phyloP scores from a whole-genome alignment of 768 basidiomycete genomes.

The Suillus paluster region DNA sequence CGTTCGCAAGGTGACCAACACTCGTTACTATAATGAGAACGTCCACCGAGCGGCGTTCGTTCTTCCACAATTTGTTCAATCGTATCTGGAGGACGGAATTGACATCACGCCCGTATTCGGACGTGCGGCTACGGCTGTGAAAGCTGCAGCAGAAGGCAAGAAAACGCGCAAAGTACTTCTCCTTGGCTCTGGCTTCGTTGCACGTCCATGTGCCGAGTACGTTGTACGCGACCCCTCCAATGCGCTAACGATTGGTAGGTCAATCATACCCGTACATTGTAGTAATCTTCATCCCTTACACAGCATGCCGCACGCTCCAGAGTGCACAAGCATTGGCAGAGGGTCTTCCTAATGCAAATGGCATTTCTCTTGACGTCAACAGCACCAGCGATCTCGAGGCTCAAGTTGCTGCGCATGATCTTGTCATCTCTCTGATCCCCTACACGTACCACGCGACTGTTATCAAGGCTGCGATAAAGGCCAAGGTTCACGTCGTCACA shows the following conservation, averaged over 20 bases:
- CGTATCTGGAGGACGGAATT: constrained; percentile 71
- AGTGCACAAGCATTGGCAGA: constrained; percentile 72
- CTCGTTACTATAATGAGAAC: constrained; percentile 83
- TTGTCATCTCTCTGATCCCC: constrained; percentile 96
- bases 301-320: constrained; percentile 87
- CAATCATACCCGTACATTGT: not conserved
- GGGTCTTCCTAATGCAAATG: constrained; percentile 70
- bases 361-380: constrained; percentile 82
- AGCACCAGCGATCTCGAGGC: constrained; percentile 73
- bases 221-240: constrained; percentile 82
- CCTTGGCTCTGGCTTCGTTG: constrained; percentile 94
- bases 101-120: constrained; percentile 80
- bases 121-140: constrained; percentile 52
- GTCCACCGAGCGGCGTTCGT: constrained; percentile 85
- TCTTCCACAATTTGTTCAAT: constrained; percentile 90
- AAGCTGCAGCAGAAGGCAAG: constrained; percentile 50
- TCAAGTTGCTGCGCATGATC: constrained; percentile 83
- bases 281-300: constrained; percentile 3
- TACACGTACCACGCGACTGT: constrained; percentile 90
- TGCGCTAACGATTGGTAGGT: constrained; percentile 80
- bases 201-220: constrained; percentile 95
- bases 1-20: constrained; percentile 68
- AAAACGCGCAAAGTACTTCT: constrained; percentile 72
- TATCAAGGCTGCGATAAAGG: constrained; percentile 83
- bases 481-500: constrained; percentile 93